Conservation (phyloP, 148 eudicot genomes). For the Camellia granthamiana region DNA sequence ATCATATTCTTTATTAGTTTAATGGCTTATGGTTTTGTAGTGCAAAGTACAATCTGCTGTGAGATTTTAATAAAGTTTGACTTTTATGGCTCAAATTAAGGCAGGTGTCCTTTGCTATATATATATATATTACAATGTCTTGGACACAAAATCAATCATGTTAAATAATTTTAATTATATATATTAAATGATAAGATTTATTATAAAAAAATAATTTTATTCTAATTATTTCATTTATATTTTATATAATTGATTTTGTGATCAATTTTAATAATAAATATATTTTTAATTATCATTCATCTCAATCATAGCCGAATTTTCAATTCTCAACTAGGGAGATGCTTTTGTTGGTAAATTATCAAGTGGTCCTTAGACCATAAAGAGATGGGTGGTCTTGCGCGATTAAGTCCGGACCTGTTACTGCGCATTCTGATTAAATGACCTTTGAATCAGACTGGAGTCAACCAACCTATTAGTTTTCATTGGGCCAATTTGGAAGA, state of each 20-base stretch:
- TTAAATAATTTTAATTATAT: no score
- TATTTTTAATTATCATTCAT: conserved; percentile 12
- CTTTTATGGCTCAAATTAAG: conserved; percentile 10
- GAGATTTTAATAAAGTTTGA: not conserved
- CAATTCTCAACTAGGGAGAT: not conserved
- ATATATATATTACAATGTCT: no score
- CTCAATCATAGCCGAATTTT: not conserved
- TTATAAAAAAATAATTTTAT: no score
- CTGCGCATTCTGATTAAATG: not conserved
- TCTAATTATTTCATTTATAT: no score
- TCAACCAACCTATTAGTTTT: no score
- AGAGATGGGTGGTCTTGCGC: conserved; percentile 4
- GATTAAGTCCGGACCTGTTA: no score
- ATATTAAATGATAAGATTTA: no score
- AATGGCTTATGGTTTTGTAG: conserved; percentile 10
- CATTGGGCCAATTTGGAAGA: no score
- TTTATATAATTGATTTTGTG: no score
- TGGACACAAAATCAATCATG: no score
- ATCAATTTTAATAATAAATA: no score
- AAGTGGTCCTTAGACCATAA: conserved; percentile 2
- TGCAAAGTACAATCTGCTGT: conserved; percentile 3
- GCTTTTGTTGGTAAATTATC: conserved; percentile 11
- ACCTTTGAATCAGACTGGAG: not conserved
- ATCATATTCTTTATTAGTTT: conserved; percentile 3
- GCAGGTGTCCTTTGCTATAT: conserved; percentile 7